Base-by-base conservation (phyloP, 179 eudicot genomes). In the Dionaea muscipula region DNA sequence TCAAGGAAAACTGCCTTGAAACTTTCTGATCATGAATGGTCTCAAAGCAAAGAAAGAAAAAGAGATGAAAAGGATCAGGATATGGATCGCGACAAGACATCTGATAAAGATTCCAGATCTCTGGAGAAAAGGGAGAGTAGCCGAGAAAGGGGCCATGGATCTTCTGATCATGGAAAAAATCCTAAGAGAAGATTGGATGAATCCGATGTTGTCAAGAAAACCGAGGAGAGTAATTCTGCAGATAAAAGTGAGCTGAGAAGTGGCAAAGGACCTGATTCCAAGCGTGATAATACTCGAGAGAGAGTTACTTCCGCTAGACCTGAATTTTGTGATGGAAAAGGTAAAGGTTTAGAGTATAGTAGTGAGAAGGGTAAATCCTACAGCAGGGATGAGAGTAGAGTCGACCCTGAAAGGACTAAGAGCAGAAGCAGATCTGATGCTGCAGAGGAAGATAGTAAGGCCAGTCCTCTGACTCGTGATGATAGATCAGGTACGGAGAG, bases 131-230 rank as follows among this genome's bases (percentile, higher is more conserved):
- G 62, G 63, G 93, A 75, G 33, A 64, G 21, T 45, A 61, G 56
- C 46, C 69, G 73, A 74, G 84, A 75, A 39, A 81, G 78, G 75
- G 66, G 73, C 33, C 73, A 60, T 53, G 77, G 66, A 15, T 68
- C 72, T 57, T 64, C 76, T 46, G 89, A 80, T 57, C 76, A 72
- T 44, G 75, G 68, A 22, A 66, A 75, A 56, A 64, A 51, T 43
- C 45, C 45, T 17, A 65, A 72, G 64, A 85, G 77, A 73, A 75
- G 76, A 68, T 82, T 73, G 81, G 96, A 84, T 53, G 82, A 80
- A 31, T 44, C 74, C 31, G 80, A 55, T 55, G 41, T 67, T 36
- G 26, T 54, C 14, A 47, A 38, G 15, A 81, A 63, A 61, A 47
- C 59, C 39, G 79, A 66, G 57, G 85, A 75, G 47, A 53, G 59